A percentile compares a stretch with the other conserved stretches of the same genome.
These are phyloP conservation scores for Hanseniaspora valbyensis DNA, from an alignment of 805 yeast genomes.

Conservation along the genomic window DNA sequence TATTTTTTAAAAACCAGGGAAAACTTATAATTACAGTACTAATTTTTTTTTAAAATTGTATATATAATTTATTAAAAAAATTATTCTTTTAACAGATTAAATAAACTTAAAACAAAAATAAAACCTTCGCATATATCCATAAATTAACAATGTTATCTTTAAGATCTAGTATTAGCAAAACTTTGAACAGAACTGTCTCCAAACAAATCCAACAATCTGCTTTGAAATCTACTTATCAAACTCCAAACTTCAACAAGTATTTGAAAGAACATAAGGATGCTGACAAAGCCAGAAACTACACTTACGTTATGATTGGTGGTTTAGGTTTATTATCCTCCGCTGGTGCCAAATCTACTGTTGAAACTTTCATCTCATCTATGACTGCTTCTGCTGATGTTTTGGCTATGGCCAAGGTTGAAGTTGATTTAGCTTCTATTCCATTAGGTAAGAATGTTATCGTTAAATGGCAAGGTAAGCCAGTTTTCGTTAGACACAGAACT, in stretches of 20 bases:
- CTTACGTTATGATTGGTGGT: slow-evolving; percentile 97
- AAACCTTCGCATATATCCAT: slow-evolving; percentile 2
- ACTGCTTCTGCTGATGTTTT: slow-evolving; percentile 97
- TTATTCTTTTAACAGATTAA: no score
- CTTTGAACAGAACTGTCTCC: slow-evolving; percentile 13
- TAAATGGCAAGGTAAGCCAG: slow-evolving; percentile 99
- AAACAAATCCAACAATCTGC: slow-evolving; percentile 22
- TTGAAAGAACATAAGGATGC: slow-evolving; percentile 58
- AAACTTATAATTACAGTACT: no score
- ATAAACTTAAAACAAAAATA: not conserved
- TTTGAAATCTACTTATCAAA: slow-evolving; percentile 68
- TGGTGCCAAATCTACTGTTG: slow-evolving; percentile 92
- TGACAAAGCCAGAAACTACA: slow-evolving; percentile 72
- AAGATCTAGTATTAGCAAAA: slow-evolving; percentile 21
- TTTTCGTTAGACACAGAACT: slow-evolving; percentile 98
- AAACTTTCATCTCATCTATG: slow-evolving; percentile 83
- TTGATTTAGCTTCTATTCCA: slow-evolving; percentile 84
- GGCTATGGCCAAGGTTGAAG: slow-evolving; percentile 99
- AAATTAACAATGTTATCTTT: slow-evolving; percentile 21
- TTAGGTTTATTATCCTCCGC: slow-evolving; percentile 83
- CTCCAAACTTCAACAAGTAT: slow-evolving; percentile 80
- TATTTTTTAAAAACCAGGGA: slow-evolving; percentile 3
- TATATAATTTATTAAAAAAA: no score
- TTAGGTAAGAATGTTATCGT: slow-evolving; percentile 96
- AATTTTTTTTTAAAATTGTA: no score